These are phyloP conservation scores for Sedum album DNA, from an alignment of 164 flowering plant species.

Conservation along the genomic window DNA sequence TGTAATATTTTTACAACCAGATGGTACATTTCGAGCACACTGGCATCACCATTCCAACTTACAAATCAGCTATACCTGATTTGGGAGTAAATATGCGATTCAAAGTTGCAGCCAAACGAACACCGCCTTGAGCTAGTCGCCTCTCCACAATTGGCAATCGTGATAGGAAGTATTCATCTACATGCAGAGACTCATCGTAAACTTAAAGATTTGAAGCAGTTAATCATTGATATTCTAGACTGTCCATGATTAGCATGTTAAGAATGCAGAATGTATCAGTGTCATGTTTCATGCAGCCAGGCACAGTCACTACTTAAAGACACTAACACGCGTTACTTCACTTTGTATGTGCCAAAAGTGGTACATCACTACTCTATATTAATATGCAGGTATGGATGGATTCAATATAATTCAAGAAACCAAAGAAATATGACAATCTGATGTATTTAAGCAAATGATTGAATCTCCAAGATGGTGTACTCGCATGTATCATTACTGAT, in stretches of 20 bases:
- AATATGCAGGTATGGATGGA: too few species aligned
- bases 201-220: not conserved
- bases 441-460: too few species aligned
- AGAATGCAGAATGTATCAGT: not conserved
- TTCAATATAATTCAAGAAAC: too few species aligned
- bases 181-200: slow-evolving; percentile 1
- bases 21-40: not conserved
- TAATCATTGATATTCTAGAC: not conserved
- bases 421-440: too few species aligned
- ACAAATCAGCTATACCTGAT: slow-evolving; percentile 23
- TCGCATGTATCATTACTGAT: too few species aligned
- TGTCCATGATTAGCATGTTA: not conserved
- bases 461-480: too few species aligned
- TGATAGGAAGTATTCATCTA: slow-evolving; percentile 85
- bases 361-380: too few species aligned
- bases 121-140: slow-evolving; percentile 84
- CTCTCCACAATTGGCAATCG: slow-evolving; percentile 77
- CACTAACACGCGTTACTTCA: too few species aligned
- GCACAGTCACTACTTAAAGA: too few species aligned
- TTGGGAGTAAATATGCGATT: slow-evolving; percentile 54
- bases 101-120: slow-evolving; percentile 75
- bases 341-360: not conserved
- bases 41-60: not conserved
- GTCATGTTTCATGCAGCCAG: not conserved
- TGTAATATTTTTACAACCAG: not conserved